phyloP scores from a whole-genome alignment of 2,329 filamentous ascomycete species.

The Lojkania enalia region DNA sequence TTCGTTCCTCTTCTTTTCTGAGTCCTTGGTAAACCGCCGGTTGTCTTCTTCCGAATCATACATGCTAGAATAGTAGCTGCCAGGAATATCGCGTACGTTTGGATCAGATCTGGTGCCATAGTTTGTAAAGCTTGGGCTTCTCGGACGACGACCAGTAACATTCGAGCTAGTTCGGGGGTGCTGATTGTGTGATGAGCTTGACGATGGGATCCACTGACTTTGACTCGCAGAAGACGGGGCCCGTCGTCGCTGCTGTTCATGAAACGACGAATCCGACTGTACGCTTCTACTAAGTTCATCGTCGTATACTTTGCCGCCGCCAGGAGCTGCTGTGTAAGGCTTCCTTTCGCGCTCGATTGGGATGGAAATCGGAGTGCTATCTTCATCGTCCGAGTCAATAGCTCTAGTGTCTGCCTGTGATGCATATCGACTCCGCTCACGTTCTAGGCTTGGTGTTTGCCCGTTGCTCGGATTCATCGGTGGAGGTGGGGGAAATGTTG shows the following conservation, averaged over 20 bases:
- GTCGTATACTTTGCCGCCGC: slow-evolving; percentile 61
- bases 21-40: slow-evolving; percentile 34
- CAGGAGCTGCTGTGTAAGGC: slow-evolving; percentile 64
- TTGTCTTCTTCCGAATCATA: slow-evolving; percentile 39
- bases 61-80: slow-evolving; percentile 37
- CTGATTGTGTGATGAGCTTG: slow-evolving; percentile 22
- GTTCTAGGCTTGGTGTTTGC: slow-evolving; percentile 30
- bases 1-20: slow-evolving; percentile 31
- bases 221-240: slow-evolving; percentile 39
- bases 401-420: slow-evolving; percentile 27
- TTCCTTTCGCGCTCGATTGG: slow-evolving; percentile 68
- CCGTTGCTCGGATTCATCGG: slow-evolving; percentile 27
- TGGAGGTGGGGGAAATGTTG: slow-evolving; percentile 42
- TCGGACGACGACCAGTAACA: slow-evolving; percentile 25
- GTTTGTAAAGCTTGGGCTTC: slow-evolving; percentile 41
- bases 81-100: slow-evolving; percentile 34
- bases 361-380: slow-evolving; percentile 46
- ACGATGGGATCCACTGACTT: slow-evolving; percentile 30
- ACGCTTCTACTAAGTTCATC: slow-evolving; percentile 30
- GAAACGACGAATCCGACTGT: slow-evolving; percentile 27
- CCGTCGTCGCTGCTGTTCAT: slow-evolving; percentile 30
- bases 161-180: slow-evolving; percentile 29
- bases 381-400: slow-evolving; percentile 44
- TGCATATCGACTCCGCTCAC: slow-evolving; percentile 41
- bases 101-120: slow-evolving; percentile 42